Conservation (phyloP, 2,329 filamentous ascomycete species). For the Beauveria pseudobassiana region DNA sequence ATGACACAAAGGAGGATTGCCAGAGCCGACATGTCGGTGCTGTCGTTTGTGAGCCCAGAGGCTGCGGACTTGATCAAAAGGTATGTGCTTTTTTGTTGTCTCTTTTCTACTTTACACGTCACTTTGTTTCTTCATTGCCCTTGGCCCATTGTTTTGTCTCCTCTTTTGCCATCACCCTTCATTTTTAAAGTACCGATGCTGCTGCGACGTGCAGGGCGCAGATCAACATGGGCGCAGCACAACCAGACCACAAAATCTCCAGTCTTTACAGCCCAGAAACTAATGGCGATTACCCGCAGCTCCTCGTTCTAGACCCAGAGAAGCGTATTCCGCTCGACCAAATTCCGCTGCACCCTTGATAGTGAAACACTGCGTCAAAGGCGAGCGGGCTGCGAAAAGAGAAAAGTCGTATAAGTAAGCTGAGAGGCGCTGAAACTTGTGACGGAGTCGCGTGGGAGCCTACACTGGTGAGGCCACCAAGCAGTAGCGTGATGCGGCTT, state of each 20-base stretch:
- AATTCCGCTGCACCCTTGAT: constrained; percentile 90
- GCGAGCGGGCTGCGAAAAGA: constrained; percentile 44
- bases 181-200: constrained; percentile 1
- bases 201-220: not conserved
- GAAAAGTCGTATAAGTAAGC: constrained; percentile 31
- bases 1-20: constrained; percentile 92
- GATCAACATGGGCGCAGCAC: not conserved
- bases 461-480: not conserved
- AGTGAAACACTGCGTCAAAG: constrained; percentile 79
- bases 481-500: constrained; percentile 1
- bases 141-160: not conserved
- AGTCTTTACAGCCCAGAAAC: not conserved
- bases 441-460: not conserved
- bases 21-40: constrained; percentile 85
- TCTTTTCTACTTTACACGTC: not conserved
- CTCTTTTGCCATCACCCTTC: not conserved
- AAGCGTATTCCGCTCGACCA: constrained; percentile 87
- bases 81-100: constrained; percentile 40
- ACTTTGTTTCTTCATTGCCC: not conserved
- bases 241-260: not conserved
- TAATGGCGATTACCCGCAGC: constrained; percentile 34
- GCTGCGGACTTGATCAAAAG: constrained; percentile 88
- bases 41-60: constrained; percentile 82
- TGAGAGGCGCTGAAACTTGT: not conserved
- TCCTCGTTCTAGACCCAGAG: constrained; percentile 87